phyloP scores from a whole-genome alignment of 1,139 yeast genomes.

The Candida sp. region DNA sequence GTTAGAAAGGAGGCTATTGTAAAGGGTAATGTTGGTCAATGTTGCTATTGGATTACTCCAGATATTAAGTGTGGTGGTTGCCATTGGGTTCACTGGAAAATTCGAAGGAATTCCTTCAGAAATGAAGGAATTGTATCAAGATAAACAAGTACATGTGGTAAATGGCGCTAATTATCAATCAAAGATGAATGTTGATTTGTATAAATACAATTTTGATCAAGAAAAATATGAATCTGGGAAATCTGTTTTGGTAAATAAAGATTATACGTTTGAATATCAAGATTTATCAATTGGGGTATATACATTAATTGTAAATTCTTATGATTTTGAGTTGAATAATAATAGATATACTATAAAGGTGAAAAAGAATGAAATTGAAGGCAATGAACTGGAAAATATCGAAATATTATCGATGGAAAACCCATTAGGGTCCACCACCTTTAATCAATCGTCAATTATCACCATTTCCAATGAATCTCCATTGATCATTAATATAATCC shows the following conservation, averaged over 20 bases:
- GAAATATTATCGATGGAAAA: slow-evolving; percentile 20
- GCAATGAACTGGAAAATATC: slow-evolving; percentile 11
- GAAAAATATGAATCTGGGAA: slow-evolving; percentile 6
- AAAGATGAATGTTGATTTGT: slow-evolving; percentile 30
- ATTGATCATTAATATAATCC: slow-evolving; percentile 19
- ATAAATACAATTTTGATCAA: slow-evolving; percentile 9
- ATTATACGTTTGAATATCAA: slow-evolving; percentile 22
- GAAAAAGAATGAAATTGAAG: slow-evolving; percentile 2
- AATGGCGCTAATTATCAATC: slow-evolving; percentile 36
- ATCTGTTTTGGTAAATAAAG: slow-evolving; percentile 19
- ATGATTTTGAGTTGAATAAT: slow-evolving; percentile 29
- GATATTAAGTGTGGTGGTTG: neutral
- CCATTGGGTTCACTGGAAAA: slow-evolving; percentile 14
- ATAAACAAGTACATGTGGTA: slow-evolving; percentile 17
- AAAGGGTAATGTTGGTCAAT: neutral
- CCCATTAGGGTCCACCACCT: slow-evolving; percentile 12
- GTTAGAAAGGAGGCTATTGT: neutral
- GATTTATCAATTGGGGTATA: slow-evolving; percentile 30
- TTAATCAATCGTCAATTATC: slow-evolving; percentile 15
- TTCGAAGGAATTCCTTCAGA: slow-evolving; percentile 23
- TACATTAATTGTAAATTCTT: slow-evolving; percentile 30
- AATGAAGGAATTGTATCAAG: slow-evolving; percentile 18
- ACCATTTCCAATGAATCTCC: slow-evolving; percentile 16
- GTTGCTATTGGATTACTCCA: slow-evolving; percentile 1
- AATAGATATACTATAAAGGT: slow-evolving; percentile 27